Evolutionary conservation across 2,329 filamentous ascomycete genomes (phyloP).

Genomic region (Aspergillus luchuensis): DNA sequence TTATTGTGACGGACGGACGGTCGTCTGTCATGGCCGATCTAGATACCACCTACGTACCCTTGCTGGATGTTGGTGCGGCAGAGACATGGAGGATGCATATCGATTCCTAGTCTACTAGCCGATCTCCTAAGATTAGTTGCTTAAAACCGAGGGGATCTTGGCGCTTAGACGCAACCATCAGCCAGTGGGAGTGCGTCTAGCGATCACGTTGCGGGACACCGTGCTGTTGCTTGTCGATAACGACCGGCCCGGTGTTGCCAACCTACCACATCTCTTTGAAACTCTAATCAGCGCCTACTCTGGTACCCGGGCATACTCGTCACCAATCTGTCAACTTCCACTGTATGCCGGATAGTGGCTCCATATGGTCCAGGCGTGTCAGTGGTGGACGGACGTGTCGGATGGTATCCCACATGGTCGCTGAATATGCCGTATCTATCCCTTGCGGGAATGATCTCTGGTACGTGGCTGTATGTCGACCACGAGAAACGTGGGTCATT

Average conservation of each 20-base stretch:
- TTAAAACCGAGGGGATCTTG: not conserved
- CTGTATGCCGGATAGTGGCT: too few relatives aligned
- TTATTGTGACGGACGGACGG: not conserved
- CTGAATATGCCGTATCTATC: not conserved
- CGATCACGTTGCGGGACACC: not conserved
- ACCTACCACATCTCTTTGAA: not conserved
- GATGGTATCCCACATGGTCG: not conserved
- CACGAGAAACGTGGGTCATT: not conserved
- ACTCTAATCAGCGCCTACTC: not conserved
- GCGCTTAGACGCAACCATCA: not conserved
- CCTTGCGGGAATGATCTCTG: not conserved
- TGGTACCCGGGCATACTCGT: not conserved
- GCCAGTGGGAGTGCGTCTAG: not conserved
- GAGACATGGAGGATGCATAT: not conserved
- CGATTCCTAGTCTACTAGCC: not conserved
- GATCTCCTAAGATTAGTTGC: not conserved
- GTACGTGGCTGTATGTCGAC: not conserved
- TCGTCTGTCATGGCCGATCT: not conserved
- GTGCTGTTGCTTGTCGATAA: not conserved
- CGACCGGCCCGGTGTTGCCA: not conserved
- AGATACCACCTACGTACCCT: not conserved
- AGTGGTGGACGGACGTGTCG: not conserved
- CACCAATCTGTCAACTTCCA: not conserved
- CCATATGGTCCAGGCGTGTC: not conserved
- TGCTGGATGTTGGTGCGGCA: not conserved